Evolutionary conservation across 257 asterid species (phyloP), one percentile per base, ranked within the genome.

Genomic region (Sherardia arvensis): DNA sequence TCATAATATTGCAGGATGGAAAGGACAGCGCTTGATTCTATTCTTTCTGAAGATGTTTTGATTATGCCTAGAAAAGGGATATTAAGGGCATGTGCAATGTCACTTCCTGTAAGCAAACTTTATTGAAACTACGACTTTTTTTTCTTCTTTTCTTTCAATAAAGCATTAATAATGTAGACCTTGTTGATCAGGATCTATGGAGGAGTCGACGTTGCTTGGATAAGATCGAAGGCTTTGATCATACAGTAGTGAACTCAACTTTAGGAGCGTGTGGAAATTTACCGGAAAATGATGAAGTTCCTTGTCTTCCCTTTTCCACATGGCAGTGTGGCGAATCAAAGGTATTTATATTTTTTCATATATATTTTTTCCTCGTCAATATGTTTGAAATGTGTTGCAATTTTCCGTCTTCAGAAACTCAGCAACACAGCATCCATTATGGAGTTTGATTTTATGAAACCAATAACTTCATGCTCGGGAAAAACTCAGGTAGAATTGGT

Each of bases 261-360:
- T 68, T 92, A 71, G 99, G 99, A 33, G 97, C 87, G 30, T 92
- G 97, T 71, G 97, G 97, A 12, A 84, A 78, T 77, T 79, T 82
- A 73, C 89, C 94, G n/a, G 67, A 62, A 62, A 71, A 84, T 53
- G 87, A 84, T 73, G 83, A 78, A 15, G 53, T 69, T 69, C 94
- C 97, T 62, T 87, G 82, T 72, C 78, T 92, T 74, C 79, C 97
- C 53, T 79, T 76, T 69, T 79, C 80, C 61, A 29, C 82, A 49
- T 89, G 97, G 96, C 97, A 89, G 74, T 83, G 93, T 77, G 99
- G 97, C 28, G 83, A 85, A 70, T 81, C 73, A 51, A 79, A 87
- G 91, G 97, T 92, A 0, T 80, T 34, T 62, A 59, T 64, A 33
- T 18, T 7, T 62, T 65, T 34, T 38, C 68, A 57, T 45, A 32